Percentiles rank a stretch among this genome's conserved stretches.
phyloP scores from a whole-genome alignment of 768 basidiomycete species.

The Harrya chromipes region DNA sequence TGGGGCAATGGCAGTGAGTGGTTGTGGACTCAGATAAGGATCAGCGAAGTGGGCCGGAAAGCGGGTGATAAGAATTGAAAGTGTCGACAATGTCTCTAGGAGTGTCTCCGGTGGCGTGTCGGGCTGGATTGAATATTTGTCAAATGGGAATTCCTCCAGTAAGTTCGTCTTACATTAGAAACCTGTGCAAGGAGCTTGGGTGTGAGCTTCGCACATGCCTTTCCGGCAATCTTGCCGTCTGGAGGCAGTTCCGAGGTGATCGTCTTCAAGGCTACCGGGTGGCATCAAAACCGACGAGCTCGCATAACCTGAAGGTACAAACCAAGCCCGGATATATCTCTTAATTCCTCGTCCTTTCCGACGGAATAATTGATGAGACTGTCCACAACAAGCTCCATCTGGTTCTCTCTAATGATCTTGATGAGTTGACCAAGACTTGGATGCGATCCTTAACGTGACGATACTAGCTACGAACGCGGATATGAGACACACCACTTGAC shows the following conservation, averaged over 20 bases:
- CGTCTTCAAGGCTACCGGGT: slow-evolving; percentile 77
- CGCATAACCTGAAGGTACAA: not conserved
- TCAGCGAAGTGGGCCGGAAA: slow-evolving; percentile 69
- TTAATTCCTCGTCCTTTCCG: slow-evolving; percentile 85
- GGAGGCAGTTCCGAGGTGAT: slow-evolving; percentile 88
- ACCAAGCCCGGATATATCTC: slow-evolving; percentile 96
- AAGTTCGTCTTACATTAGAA: slow-evolving; percentile 51
- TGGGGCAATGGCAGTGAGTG: slow-evolving; percentile 65
- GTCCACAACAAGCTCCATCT: slow-evolving; percentile 87
- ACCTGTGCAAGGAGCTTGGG: slow-evolving; percentile 81
- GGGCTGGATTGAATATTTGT: slow-evolving; percentile 37
- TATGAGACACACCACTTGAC: slow-evolving; percentile 75
- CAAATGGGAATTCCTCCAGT: not conserved
- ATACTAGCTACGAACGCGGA: not conserved
- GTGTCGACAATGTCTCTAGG: slow-evolving; percentile 78
- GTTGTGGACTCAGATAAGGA: slow-evolving; percentile 50
- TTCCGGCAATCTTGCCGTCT: slow-evolving; percentile 73
- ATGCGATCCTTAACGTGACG: slow-evolving; percentile 3
- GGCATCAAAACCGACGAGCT: slow-evolving; percentile 3
- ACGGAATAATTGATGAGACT: slow-evolving; percentile 83
- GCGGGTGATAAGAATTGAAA: slow-evolving; percentile 84
- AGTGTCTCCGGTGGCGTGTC: slow-evolving; percentile 76
- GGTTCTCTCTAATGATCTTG: slow-evolving; percentile 78
- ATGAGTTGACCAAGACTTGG: slow-evolving; percentile 83
- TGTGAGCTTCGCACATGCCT: slow-evolving; percentile 79